Percentiles rank a stretch among this genome's conserved stretches.
Conservation (phyloP, 2,329 filamentous ascomycete genomes). For the Botrytis porri region DNA sequence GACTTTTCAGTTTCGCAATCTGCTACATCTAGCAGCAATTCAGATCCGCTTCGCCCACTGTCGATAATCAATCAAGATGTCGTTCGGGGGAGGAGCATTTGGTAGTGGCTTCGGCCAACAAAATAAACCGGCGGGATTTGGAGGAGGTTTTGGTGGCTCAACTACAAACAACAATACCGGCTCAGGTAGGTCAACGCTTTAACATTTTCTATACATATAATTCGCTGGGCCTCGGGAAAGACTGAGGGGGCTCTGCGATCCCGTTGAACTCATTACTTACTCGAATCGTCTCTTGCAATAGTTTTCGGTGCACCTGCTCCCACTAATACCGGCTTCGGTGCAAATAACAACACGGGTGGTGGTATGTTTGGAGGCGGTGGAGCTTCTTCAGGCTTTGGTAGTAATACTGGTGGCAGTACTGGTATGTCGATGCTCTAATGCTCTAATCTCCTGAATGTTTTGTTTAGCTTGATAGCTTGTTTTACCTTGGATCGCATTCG, state of each 20-base stretch:
- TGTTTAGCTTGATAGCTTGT: constrained; percentile 25
- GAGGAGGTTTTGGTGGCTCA: constrained; percentile 50
- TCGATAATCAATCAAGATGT: constrained; percentile 33
- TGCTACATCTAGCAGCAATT: constrained; percentile 11
- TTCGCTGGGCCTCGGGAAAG: background rate
- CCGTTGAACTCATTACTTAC: constrained; percentile 38
- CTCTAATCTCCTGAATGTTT: constrained; percentile 28
- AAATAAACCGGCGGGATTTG: constrained; percentile 54
- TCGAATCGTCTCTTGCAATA: constrained; percentile 35
- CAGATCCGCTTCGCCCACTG: constrained; percentile 14
- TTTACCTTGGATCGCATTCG: constrained; percentile 17
- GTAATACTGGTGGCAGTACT: constrained; percentile 36
- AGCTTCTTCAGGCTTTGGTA: constrained; percentile 37
- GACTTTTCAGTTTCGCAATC: constrained; percentile 21
- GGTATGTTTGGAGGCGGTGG: constrained; percentile 40
- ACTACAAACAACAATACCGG: constrained; percentile 30
- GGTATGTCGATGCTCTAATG: constrained; percentile 39
- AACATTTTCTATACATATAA: constrained; percentile 18
- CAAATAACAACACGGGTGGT: constrained; percentile 38
- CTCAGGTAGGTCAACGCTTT: constrained; percentile 38
- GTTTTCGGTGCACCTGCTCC: constrained; percentile 44
- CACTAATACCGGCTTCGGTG: constrained; percentile 42
- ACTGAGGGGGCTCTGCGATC: constrained; percentile 2
- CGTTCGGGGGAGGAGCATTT: constrained; percentile 41
- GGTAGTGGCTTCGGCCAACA: constrained; percentile 57